These are phyloP conservation scores for Geosmithia morbida DNA, from an alignment of 2,329 filamentous ascomycete species.

Conservation along the genomic window DNA sequence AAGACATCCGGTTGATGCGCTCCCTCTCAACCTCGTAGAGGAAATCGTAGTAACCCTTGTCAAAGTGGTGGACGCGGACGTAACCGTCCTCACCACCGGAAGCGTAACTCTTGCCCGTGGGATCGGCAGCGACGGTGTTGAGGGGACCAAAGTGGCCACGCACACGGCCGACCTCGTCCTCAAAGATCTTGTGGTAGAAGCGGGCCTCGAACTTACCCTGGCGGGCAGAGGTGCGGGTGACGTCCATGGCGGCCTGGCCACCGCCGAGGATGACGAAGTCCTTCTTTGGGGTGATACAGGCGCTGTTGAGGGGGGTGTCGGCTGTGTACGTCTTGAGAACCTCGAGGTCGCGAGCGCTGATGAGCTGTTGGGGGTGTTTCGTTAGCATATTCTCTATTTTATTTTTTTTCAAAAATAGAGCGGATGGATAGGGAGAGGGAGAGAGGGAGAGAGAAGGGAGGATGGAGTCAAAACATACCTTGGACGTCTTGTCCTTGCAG, in stretches of 20 bases:
- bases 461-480: constrained; percentile 39
- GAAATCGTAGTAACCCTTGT: constrained; percentile 98
- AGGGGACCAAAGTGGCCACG: constrained; percentile 93
- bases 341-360: constrained; percentile 73
- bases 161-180: constrained; percentile 96
- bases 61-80: constrained; percentile 95
- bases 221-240: constrained; percentile 82
- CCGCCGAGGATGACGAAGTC: constrained; percentile 96
- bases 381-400: background rate
- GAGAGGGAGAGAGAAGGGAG: background rate
- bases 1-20: constrained; percentile 32
- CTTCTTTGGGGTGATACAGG: constrained; percentile 86
- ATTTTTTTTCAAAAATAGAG: background rate
- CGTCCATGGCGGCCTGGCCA: constrained; percentile 97
- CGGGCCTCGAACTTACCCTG: constrained; percentile 99
- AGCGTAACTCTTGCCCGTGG: constrained; percentile 82
- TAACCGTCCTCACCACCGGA: constrained; percentile 97
- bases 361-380: constrained; percentile 37
- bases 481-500: constrained; percentile 94
- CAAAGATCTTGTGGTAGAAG: constrained; percentile 99
- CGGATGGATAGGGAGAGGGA: background rate
- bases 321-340: constrained; percentile 84
- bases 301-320: constrained; percentile 94
- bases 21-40: constrained; percentile 97
- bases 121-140: constrained; percentile 92